Evolutionary conservation across 495 filamentous ascomycete genomes (phyloP), one percentile per base, ranked within the genome.

Genomic region (Pyrenula aspistea): DNA sequence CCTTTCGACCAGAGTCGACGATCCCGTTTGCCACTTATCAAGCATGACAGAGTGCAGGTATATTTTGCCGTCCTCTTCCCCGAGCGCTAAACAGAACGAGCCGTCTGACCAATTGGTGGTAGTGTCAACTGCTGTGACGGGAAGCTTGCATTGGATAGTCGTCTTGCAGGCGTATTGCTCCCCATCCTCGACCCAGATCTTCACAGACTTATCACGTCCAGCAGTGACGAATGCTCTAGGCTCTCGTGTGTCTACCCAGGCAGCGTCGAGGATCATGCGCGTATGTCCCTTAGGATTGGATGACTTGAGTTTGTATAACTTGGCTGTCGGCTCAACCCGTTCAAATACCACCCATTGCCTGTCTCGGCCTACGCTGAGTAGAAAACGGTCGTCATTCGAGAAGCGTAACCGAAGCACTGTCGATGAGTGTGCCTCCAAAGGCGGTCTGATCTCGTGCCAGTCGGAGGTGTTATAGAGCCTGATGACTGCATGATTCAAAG

Each of bases 401-500:
- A 97, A 99, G 22, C 80, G 71, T 31, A 99, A 70, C 22, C 83
- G 74, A 1, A 88, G 88, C 42, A 93, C 86, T 1, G 93, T 99
- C 54, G 96, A 75, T 0, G 83, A 79, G 71, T 99, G 93, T 2
- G 85, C 85, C 21, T 77, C 73, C 19, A 97, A 73, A 2, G 91
- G 77, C 3, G 93, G 92, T 61, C 83, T 87, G 49, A 96, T 71
- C 71, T 97, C 91, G 22, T 86, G 85, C 92, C 92, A 97, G 58
- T 78, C 76, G 23, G 76, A 78, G 21, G 89, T 91, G 62, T 92
- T 87, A 63, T 94, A 96, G 0, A 99, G 65, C 20, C 93, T 83
- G 59, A 99, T 88, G 50, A 96, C 91, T 47, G 93, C 93, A 64
- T 99, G 94, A 61, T 96, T 91, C 53, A 91, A 71, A 12, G 89